phyloP scores from a whole-genome alignment of 805 yeast species.

The Zygotorulaspora florentina region DNA sequence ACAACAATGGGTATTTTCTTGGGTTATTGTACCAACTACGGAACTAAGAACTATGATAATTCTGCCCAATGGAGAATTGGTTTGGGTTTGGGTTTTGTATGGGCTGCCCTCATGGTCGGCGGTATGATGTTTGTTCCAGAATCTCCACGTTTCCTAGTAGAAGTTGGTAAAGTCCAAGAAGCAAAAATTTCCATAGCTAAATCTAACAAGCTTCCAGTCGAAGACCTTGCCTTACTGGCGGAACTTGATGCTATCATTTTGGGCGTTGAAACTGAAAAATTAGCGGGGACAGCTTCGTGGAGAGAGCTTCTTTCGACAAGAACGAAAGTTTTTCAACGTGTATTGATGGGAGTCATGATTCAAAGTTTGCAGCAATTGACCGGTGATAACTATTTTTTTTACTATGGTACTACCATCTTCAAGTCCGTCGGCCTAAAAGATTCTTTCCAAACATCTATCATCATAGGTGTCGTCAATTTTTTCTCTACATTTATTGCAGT shows the following conservation, averaged over 20 bases:
- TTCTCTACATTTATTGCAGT: constrained; percentile 52
- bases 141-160: constrained; percentile 64
- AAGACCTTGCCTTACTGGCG: constrained; percentile 50
- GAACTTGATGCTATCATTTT: constrained; percentile 57
- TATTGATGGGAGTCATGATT: constrained; percentile 49
- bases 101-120: constrained; percentile 39
- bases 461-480: constrained; percentile 58
- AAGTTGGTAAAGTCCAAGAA: constrained; percentile 51
- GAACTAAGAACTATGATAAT: constrained; percentile 40
- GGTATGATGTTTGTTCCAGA: constrained; percentile 58
- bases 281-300: constrained; percentile 68
- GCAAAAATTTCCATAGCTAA: constrained; percentile 56
- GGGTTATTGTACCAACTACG: constrained; percentile 35
- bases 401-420: constrained; percentile 62
- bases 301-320: constrained; percentile 60
- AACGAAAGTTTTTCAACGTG: constrained; percentile 51
- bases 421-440: constrained; percentile 57
- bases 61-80: constrained; percentile 71
- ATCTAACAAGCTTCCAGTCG: constrained; percentile 51
- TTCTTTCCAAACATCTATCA: constrained; percentile 55
- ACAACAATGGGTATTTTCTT: constrained; percentile 69
- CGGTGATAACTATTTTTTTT: constrained; percentile 65
- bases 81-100: constrained; percentile 50
- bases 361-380: constrained; percentile 66
- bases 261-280: constrained; percentile 55